Evolutionary conservation across 2,329 filamentous ascomycete species (phyloP).

Genomic region (Leptographium galeiforme): DNA sequence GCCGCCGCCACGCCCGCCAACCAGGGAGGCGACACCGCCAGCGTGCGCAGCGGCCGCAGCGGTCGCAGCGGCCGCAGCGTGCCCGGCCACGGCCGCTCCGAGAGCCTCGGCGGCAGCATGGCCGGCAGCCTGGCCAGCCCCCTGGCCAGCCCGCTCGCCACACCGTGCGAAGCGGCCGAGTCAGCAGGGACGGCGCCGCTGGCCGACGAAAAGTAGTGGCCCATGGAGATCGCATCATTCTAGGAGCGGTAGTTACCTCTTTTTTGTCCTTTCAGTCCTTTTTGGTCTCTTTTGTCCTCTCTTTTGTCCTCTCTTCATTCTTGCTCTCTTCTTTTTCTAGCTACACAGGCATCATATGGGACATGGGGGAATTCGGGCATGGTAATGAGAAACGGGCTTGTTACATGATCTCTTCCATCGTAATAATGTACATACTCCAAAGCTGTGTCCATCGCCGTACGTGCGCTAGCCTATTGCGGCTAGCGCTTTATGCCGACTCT

Average conservation of each 20-base stretch:
- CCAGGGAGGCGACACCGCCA: constrained; percentile 45
- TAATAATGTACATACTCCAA: too few species aligned
- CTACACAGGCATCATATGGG: too few species aligned
- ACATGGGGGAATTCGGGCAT: not conserved
- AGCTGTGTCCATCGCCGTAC: too few species aligned
- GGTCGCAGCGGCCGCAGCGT: constrained; percentile 73
- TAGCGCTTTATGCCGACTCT: not conserved
- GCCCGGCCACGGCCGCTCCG: constrained; percentile 65
- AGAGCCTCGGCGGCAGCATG: constrained; percentile 71
- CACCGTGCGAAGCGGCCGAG: constrained; percentile 14
- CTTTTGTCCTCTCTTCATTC: not conserved
- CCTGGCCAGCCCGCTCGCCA: constrained; percentile 41
- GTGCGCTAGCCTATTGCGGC: not conserved
- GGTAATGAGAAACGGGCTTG: not conserved
- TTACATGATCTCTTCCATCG: too few species aligned
- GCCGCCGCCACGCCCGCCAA: not conserved
- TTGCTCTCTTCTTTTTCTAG: not conserved
- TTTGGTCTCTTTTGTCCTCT: not conserved
- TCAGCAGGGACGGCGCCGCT: not conserved
- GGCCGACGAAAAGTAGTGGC: not conserved
- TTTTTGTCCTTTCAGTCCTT: not conserved
- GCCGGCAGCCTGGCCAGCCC: constrained; percentile 43
- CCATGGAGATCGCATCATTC: not conserved
- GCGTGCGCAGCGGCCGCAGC: constrained; percentile 70
- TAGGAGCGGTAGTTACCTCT: not conserved